Evolutionary conservation across 148 eudicot genomes (phyloP).

Genomic region (Rhododendron vialii): DNA sequence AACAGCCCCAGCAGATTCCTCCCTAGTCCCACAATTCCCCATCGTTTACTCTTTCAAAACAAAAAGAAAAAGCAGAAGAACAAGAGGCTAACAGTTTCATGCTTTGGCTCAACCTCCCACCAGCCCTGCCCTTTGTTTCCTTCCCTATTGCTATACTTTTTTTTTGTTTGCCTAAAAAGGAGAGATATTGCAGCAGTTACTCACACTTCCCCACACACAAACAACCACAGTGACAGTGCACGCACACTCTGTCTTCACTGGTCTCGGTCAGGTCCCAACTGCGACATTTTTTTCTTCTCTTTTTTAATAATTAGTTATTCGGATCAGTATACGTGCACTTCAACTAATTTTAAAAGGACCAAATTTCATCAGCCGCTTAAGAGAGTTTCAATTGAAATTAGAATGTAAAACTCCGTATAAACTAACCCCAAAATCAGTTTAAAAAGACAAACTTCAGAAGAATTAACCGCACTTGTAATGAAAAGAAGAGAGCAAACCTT

Average conservation of each 20-base stretch:
- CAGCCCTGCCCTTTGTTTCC: background rate
- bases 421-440: too few relatives aligned
- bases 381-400: too few relatives aligned
- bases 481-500: too few relatives aligned
- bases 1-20: slow-evolving; percentile 78
- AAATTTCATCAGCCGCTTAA: too few relatives aligned
- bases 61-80: background rate
- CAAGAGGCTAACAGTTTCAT: slow-evolving; percentile 2
- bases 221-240: background rate
- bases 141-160: background rate
- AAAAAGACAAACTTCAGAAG: too few relatives aligned
- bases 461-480: too few relatives aligned
- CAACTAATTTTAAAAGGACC: too few relatives aligned
- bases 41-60: slow-evolving; percentile 16
- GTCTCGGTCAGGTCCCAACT: background rate
- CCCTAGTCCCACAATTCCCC: slow-evolving; percentile 98
- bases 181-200: background rate
- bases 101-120: background rate
- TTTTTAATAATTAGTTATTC: too few relatives aligned
- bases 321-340: too few relatives aligned
- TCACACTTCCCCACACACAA: background rate
- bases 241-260: background rate
- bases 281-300: background rate
- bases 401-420: too few relatives aligned
- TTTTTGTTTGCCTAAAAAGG: background rate